Conservation (phyloP, 805 yeast genomes). For the Yarrowia phangngaensis region DNA sequence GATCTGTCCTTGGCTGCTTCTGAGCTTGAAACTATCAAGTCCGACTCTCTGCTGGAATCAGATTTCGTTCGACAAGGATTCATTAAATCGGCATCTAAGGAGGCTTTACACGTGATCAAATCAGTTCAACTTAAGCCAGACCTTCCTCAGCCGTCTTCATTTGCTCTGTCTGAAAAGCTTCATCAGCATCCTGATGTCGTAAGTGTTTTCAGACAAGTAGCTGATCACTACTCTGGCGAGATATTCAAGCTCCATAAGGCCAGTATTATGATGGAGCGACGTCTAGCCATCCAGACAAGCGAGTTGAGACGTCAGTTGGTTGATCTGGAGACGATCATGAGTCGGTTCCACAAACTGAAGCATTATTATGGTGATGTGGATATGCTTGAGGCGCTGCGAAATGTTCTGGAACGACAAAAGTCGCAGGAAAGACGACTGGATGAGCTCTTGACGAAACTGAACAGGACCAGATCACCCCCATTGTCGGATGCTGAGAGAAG, state of each 20-base stretch:
- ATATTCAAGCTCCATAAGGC: constrained; percentile 38
- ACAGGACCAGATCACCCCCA: constrained; percentile 34
- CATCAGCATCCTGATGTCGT: constrained; percentile 33
- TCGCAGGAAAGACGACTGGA: constrained; percentile 38
- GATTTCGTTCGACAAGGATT: neutral
- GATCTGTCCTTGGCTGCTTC: neutral
- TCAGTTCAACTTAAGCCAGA: constrained; percentile 1
- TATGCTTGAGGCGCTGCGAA: constrained; percentile 31
- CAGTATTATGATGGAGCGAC: constrained; percentile 41
- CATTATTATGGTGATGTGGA: neutral
- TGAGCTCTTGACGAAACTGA: constrained; percentile 34
- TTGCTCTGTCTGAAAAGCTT: constrained; percentile 31
- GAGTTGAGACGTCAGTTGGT: constrained; percentile 46
- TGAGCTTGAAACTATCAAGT: neutral
- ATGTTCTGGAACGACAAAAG: constrained; percentile 39
- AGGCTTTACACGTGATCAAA: constrained; percentile 7
- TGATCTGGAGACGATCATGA: constrained; percentile 33
- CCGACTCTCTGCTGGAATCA: neutral
- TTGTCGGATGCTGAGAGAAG: constrained; percentile 44
- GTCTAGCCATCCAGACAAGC: constrained; percentile 42
- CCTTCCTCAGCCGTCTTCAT: neutral
- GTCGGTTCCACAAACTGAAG: constrained; percentile 29
- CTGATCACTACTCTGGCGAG: constrained; percentile 32
- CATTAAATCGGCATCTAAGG: neutral
- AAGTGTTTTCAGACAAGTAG: constrained; percentile 32